Percentiles rank a stretch among this genome's conserved stretches.
These are phyloP conservation scores for Plasmodium gonderi DNA, from an alignment of 169 alveolate genomes.

Conservation along the genomic window DNA sequence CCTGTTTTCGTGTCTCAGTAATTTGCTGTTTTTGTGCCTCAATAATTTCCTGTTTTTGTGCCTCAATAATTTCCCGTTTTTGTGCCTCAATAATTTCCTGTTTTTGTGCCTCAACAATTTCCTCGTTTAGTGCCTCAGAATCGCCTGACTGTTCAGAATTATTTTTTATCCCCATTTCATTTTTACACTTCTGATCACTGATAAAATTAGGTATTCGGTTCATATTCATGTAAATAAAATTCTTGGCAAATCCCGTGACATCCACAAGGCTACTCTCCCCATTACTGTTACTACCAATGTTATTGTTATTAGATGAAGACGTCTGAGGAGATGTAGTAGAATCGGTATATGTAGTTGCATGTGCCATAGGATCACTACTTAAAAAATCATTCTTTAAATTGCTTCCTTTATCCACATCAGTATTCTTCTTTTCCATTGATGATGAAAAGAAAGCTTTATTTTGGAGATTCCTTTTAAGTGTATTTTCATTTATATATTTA, in stretches of 20 bases:
- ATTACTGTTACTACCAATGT: not conserved
- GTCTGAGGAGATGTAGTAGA: no score
- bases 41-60: no score
- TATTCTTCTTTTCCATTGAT: conserved; percentile 15
- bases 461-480: conserved; percentile 65
- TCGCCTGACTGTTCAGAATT: conserved; percentile 6
- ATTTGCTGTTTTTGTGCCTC: no score
- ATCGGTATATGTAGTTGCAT: not conserved
- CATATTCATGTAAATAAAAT: conserved; percentile 65
- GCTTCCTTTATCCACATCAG: not conserved
- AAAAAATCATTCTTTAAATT: not conserved
- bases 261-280: conserved; percentile 8
- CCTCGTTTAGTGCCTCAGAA: not conserved
- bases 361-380: not conserved
- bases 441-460: conserved; percentile 54
- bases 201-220: conserved; percentile 35
- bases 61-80: no score
- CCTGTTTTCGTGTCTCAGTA: no score
- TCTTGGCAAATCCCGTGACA: conserved; percentile 52
- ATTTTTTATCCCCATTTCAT: not conserved
- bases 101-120: no score
- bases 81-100: no score
- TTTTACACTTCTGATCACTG: conserved; percentile 28
- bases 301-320: no score
- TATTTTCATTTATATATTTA: conserved; percentile 74